Percentiles rank a stretch among this genome's conserved stretches.
phyloP scores from a whole-genome alignment of 805 yeast species.

The Sugiyamaella mastotermitis region DNA sequence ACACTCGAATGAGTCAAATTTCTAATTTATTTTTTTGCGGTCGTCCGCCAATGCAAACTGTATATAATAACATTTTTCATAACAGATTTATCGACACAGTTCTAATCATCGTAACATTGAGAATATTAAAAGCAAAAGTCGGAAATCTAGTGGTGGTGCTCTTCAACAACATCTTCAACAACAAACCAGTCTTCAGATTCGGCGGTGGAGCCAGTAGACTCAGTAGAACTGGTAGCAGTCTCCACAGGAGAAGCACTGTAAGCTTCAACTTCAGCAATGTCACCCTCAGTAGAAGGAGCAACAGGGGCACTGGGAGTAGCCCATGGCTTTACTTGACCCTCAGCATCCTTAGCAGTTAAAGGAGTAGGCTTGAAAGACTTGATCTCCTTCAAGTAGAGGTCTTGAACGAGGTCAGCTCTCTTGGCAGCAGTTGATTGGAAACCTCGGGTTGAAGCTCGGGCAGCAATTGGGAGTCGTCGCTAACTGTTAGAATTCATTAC shows the following conservation, averaged over 20 bases:
- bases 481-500: conserved; percentile 4
- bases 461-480: conserved; percentile 11
- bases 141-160: conserved; percentile 30
- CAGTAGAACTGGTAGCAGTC: conserved; percentile 25
- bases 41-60: no score
- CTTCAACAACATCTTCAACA: conserved; percentile 32
- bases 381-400: conserved; percentile 80
- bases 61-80: no score
- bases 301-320: conserved; percentile 71
- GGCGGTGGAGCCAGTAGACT: conserved; percentile 18
- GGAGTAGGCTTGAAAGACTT: conserved; percentile 84
- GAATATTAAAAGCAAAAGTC: no score
- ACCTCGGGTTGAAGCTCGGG: conserved; percentile 12
- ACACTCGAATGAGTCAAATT: no score
- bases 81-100: no score
- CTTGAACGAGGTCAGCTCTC: conserved; percentile 56
- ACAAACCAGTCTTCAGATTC: conserved; percentile 38
- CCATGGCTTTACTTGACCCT: conserved; percentile 78
- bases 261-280: conserved; percentile 44
- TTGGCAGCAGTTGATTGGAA: conserved; percentile 14
- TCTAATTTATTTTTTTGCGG: no score
- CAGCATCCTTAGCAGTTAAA: conserved; percentile 65
- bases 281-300: conserved; percentile 76
- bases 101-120: no score
- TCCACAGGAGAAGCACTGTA: conserved; percentile 42